phyloP scores from a whole-genome alignment of 2,329 filamentous ascomycete species.

The Neospermospora avenae region DNA sequence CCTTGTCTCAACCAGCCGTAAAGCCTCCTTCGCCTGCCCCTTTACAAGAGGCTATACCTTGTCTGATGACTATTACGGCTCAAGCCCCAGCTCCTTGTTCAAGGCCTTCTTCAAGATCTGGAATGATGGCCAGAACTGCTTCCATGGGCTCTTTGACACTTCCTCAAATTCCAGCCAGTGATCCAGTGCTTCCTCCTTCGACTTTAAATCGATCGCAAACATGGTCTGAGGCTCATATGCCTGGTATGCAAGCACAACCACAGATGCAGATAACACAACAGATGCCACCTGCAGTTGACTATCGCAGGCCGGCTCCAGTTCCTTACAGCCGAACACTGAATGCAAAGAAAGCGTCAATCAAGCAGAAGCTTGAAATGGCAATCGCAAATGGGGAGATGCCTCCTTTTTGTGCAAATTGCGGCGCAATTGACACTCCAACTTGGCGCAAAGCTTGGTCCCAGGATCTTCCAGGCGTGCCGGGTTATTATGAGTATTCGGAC shows the following conservation, averaged over 20 bases:
- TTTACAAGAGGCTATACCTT: background rate
- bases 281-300: conserved; percentile 1
- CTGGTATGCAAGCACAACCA: background rate
- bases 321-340: conserved; percentile 19
- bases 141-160: conserved; percentile 34
- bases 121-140: conserved; percentile 31
- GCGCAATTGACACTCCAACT: conserved; percentile 90
- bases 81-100: conserved; percentile 34
- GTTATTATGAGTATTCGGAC: conserved; percentile 67
- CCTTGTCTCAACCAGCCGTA: background rate
- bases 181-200: conserved; percentile 45
- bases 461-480: conserved; percentile 65
- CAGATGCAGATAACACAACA: background rate
- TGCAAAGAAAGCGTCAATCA: conserved; percentile 33
- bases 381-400: conserved; percentile 82
- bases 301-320: background rate
- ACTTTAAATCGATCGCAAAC: conserved; percentile 41
- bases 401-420: conserved; percentile 87
- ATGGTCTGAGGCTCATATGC: conserved; percentile 37
- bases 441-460: conserved; percentile 94
- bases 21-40: conserved; percentile 2
- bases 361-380: conserved; percentile 57
- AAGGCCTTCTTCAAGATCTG: conserved; percentile 44
- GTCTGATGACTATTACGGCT: background rate
- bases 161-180: conserved; percentile 46